Percentiles rank a stretch among this genome's conserved stretches.
These are phyloP conservation scores for Hypoxylon lienhwacheense DNA, from an alignment of 495 filamentous ascomycete genomes.

Conservation along the genomic window DNA sequence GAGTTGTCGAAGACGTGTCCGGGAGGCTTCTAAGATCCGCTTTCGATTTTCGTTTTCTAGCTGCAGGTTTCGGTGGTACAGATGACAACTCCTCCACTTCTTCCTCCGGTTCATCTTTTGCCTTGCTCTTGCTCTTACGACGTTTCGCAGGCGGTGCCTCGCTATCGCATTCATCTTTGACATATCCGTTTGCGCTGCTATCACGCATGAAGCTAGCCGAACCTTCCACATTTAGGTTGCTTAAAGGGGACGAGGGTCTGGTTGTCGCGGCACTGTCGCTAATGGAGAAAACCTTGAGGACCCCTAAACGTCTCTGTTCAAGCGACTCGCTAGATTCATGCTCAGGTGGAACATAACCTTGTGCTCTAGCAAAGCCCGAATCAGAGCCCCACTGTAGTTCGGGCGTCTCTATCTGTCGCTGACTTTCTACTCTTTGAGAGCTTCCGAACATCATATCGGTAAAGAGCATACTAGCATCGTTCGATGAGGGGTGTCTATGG, in stretches of 20 bases:
- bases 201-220: constrained; percentile 22
- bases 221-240: constrained; percentile 42
- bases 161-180: constrained; percentile 43
- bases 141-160: constrained; percentile 47
- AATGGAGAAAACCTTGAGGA: constrained; percentile 57
- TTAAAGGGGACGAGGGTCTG: constrained; percentile 59
- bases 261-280: constrained; percentile 58
- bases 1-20: constrained; percentile 28
- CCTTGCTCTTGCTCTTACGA: constrained; percentile 51
- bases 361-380: constrained; percentile 56
- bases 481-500: constrained; percentile 24
- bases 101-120: constrained; percentile 32
- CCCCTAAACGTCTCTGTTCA: constrained; percentile 54
- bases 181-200: constrained; percentile 26
- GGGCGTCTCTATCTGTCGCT: constrained; percentile 18
- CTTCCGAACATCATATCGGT: constrained; percentile 45
- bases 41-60: constrained; percentile 45
- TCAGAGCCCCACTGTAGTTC: constrained; percentile 69
- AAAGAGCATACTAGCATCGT: constrained; percentile 34
- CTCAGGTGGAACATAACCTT: constrained; percentile 58
- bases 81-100: constrained; percentile 24
- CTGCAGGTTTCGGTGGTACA: constrained; percentile 16
- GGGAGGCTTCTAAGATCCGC: constrained; percentile 31
- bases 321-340: constrained; percentile 60
- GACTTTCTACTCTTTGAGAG: constrained; percentile 17